Conservation (phyloP, 768 basidiomycete genomes). For the Gelatoporia subvermispora region DNA sequence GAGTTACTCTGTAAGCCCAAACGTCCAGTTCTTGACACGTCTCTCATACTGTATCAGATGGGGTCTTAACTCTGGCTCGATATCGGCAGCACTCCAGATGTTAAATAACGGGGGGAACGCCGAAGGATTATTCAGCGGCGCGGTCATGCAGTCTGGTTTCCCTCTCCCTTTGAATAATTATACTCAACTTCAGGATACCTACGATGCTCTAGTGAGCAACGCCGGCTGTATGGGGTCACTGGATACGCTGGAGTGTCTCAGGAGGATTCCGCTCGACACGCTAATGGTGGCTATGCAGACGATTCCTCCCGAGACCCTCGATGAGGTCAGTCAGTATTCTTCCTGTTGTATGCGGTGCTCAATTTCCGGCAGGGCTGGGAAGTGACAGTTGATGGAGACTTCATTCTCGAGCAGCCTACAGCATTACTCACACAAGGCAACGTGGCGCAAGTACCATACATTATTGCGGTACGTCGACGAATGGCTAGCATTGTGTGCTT, state of each 20-base stretch:
- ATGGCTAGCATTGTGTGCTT: no score
- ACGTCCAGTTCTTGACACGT: not conserved
- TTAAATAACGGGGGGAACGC: slow-evolving; percentile 15
- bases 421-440: slow-evolving; percentile 10
- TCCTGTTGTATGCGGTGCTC: no score
- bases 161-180: slow-evolving; percentile 4
- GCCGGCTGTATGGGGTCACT: slow-evolving; percentile 5
- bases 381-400: not conserved
- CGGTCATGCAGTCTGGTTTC: slow-evolving; percentile 31
- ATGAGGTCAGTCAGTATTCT: not conserved
- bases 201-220: slow-evolving; percentile 3
- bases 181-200: not conserved
- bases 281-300: slow-evolving; percentile 16
- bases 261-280: slow-evolving; percentile 7
- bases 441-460: slow-evolving; percentile 3
- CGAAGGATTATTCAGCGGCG: slow-evolving; percentile 17
- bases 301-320: slow-evolving; percentile 23
- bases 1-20: slow-evolving; percentile 32
- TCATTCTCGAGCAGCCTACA: slow-evolving; percentile 9
- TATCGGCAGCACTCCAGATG: slow-evolving; percentile 23
- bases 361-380: no score
- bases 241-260: slow-evolving; percentile 13
- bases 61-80: slow-evolving; percentile 35
- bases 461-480: slow-evolving; percentile 8
- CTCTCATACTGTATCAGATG: slow-evolving; percentile 18